phyloP scores from a whole-genome alignment of 768 basidiomycete species.

The Panaeolus papilionaceus region DNA sequence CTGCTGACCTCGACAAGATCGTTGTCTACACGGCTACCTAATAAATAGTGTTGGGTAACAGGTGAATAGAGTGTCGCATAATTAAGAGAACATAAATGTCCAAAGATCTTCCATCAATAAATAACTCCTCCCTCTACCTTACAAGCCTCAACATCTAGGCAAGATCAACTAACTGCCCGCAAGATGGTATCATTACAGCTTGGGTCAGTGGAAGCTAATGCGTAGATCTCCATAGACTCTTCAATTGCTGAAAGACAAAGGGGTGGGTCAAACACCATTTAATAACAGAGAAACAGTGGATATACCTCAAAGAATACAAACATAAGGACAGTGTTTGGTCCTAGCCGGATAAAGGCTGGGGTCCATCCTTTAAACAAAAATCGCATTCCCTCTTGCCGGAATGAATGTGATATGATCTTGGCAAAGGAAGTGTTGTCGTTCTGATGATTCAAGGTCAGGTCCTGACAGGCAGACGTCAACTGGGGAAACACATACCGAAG shows the following conservation, averaged over 20 bases:
- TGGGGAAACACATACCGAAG: slow-evolving; percentile 54
- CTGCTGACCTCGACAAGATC: slow-evolving; percentile 66
- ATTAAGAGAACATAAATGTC: background rate
- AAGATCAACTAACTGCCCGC: background rate
- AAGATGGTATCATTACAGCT: background rate
- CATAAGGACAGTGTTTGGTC: slow-evolving; percentile 83
- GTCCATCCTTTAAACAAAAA: slow-evolving; percentile 93
- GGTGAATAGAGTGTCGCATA: background rate
- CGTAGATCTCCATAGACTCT: slow-evolving; percentile 57
- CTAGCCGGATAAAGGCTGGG: slow-evolving; percentile 84
- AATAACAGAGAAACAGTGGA: background rate
- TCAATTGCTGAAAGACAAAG: slow-evolving; percentile 62
- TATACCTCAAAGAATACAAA: slow-evolving; percentile 86
- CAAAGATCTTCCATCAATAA: slow-evolving; percentile 14
- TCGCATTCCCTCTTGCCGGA: slow-evolving; percentile 74
- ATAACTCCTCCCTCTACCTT: slow-evolving; percentile 1
- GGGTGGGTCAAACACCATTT: background rate
- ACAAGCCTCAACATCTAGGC: background rate
- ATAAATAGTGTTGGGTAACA: slow-evolving; percentile 8
- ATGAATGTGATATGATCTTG: slow-evolving; percentile 61
- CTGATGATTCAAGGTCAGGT: slow-evolving; percentile 38
- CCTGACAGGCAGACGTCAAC: background rate
- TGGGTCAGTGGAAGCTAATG: background rate
- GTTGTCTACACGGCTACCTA: slow-evolving; percentile 57
- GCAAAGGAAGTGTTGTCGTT: slow-evolving; percentile 54